phyloP scores from a whole-genome alignment of 2,329 filamentous ascomycete genomes.

The Cladosporium sp. region DNA sequence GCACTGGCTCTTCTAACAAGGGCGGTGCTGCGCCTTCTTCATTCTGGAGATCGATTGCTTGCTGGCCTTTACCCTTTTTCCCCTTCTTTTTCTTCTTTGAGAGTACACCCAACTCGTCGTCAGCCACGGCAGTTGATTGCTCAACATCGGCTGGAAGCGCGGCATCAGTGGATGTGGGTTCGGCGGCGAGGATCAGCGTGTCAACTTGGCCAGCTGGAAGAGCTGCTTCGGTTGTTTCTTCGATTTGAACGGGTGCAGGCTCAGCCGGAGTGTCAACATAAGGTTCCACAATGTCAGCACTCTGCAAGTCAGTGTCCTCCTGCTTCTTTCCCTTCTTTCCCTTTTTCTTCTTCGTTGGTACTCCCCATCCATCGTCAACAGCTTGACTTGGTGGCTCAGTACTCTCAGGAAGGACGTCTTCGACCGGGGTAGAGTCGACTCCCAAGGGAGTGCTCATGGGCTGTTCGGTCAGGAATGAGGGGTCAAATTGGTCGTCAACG shows the following conservation, averaged over 20 bases:
- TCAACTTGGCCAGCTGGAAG: not conserved
- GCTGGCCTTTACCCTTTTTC: conserved; percentile 22
- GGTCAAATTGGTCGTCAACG: conserved; percentile 8
- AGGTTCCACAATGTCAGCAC: not conserved
- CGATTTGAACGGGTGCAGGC: not conserved
- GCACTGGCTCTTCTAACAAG: not conserved
- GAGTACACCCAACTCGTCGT: conserved; percentile 20
- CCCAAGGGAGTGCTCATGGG: conserved; percentile 1
- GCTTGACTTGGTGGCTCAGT: conserved; percentile 15
- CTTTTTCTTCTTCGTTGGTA: conserved; percentile 30
- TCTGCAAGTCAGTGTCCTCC: conserved; percentile 4
- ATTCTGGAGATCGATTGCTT: not conserved
- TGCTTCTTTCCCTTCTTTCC: conserved; percentile 35
- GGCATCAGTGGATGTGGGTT: not conserved
- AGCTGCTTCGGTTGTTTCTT: not conserved
- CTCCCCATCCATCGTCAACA: conserved; percentile 23
- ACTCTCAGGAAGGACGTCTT: conserved; percentile 20
- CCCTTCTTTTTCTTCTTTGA: conserved; percentile 24
- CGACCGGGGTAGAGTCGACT: conserved; percentile 7
- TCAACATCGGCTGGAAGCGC: not conserved
- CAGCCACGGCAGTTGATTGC: not conserved
- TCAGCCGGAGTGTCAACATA: not conserved
- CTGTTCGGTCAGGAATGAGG: conserved; percentile 15
- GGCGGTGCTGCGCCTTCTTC: not conserved
- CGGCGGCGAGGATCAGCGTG: not conserved